Percentiles rank a stretch among this genome's conserved stretches.
These are phyloP conservation scores for Cornus suecica DNA, from an alignment of 148 eudicot species.

Conservation along the genomic window DNA sequence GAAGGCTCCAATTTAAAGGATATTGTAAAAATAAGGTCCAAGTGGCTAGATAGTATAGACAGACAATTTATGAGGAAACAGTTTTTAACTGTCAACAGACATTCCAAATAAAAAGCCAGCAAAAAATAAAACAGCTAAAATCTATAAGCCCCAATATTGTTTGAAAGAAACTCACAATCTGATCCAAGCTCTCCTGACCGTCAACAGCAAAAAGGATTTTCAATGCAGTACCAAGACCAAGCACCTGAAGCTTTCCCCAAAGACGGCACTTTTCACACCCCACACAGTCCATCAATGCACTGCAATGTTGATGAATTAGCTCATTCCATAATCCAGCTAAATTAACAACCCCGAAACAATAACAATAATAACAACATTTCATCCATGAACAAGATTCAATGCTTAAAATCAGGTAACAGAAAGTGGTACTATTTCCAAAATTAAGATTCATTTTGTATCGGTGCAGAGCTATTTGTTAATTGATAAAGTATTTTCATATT, in stretches of 20 bases:
- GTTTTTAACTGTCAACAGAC: not conserved
- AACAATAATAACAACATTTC: too few species aligned
- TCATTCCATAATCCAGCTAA: too few species aligned
- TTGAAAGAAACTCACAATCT: constrained; percentile 36
- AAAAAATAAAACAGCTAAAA: not conserved
- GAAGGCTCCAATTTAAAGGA: not conserved
- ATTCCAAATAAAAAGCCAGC: not conserved
- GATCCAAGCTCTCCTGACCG: constrained; percentile 25
- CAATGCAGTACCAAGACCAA: constrained; percentile 81
- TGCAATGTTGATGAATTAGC: constrained; percentile 18
- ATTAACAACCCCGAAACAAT: too few species aligned
- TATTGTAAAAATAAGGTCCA: too few species aligned
- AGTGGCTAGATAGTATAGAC: too few species aligned
- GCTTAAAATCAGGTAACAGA: too few species aligned
- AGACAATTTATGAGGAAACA: not conserved
- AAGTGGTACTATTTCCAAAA: too few species aligned
- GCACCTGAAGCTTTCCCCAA: constrained; percentile 86
- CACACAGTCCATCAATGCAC: constrained; percentile 83
- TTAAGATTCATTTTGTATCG: too few species aligned
- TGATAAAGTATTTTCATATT: too few species aligned
- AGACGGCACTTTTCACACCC: constrained; percentile 85
- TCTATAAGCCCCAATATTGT: not conserved
- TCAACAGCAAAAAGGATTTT: constrained; percentile 68
- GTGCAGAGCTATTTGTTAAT: too few species aligned
- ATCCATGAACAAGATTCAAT: too few species aligned